phyloP scores from a whole-genome alignment of 306 rosid species.

The Coriaria nepalensis region DNA sequence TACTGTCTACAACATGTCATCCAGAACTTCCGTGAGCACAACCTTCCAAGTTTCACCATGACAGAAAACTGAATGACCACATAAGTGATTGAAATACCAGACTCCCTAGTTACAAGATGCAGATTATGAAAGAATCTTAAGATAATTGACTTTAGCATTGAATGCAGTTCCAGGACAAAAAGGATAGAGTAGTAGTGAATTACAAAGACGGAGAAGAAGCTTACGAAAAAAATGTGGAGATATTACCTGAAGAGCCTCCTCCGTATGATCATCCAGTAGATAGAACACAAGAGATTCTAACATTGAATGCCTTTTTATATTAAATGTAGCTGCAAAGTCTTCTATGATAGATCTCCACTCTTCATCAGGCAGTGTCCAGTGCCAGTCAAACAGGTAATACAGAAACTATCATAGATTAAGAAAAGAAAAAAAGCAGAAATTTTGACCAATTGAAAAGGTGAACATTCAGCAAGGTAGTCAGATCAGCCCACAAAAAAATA shows the following conservation, averaged over 20 bases:
- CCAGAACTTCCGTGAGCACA: too few species aligned
- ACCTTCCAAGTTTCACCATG: too few species aligned
- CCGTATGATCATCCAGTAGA: constrained; percentile 77
- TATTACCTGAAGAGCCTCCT: constrained; percentile 75
- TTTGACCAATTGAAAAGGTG: constrained; percentile 9
- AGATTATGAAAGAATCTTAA: neutral
- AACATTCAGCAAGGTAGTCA: neutral
- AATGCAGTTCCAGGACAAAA: neutral
- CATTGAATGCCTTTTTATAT: constrained; percentile 56
- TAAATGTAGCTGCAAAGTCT: constrained; percentile 76
- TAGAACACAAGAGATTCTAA: constrained; percentile 71
- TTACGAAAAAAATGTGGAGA: constrained; percentile 5
- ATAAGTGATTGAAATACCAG: too few species aligned
- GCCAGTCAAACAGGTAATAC: constrained; percentile 83
- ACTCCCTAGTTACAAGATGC: too few species aligned
- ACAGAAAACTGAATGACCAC: too few species aligned
- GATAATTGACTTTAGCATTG: constrained; percentile 1
- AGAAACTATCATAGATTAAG: constrained; percentile 66
- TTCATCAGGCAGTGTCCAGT: constrained; percentile 79
- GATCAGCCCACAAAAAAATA: neutral
- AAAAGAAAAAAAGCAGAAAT: constrained; percentile 14
- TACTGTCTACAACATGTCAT: too few species aligned
- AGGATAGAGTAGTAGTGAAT: neutral
- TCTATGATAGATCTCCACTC: constrained; percentile 67
- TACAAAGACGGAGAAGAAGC: neutral